Base-by-base conservation (phyloP, 306 rosid genomes). In the Myrica gale region DNA sequence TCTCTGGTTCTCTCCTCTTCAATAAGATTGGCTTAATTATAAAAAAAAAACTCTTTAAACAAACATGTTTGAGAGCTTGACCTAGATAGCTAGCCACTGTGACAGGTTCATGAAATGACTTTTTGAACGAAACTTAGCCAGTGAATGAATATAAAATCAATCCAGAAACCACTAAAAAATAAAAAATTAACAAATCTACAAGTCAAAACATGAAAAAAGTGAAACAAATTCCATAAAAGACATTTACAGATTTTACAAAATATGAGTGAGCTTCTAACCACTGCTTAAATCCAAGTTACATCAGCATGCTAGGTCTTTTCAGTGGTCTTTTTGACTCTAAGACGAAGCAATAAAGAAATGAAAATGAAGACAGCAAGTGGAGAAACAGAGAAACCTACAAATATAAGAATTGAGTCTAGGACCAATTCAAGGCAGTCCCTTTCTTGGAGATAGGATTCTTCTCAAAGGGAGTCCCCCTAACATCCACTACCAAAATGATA, bases 141-240 rank as follows among this genome's bases (percentile, higher is more conserved):
- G 12, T 32, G 37, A 32, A 32, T 61, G 10, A 11, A 61, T 10
- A 68, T 50, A 46, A 54, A 67, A 19, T 44, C 20, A 37, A n/a
- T 23, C 47, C 15, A 15, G 52, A 19, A 71, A 60, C 48, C 56
- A 61, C 56, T 51, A 71, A 9, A 61, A 26, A 12, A 3, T 61
- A 26, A 46, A 46, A 21, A 54, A n/a, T 32, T 32, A 32, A 32
- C 37, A 32, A 32, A 32, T 57, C 74, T 19, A 71, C 54, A 37
- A 71, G 47, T 50, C 58, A 71, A 58, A 69, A 46, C 41, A 60
- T 76, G 45, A 10, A 74, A 74, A 60, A 50, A 52, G 20, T 32
- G 37, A 32, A 16, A 17, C 17, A 52, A 52, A 52, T 52, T 2
- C 57, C 6, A 15, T 15, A 52, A 16, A 16, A 21, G 16, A 41